Evolutionary conservation across 805 yeast species (phyloP).

Genomic region (Metschnikowia aberdeeniae): DNA sequence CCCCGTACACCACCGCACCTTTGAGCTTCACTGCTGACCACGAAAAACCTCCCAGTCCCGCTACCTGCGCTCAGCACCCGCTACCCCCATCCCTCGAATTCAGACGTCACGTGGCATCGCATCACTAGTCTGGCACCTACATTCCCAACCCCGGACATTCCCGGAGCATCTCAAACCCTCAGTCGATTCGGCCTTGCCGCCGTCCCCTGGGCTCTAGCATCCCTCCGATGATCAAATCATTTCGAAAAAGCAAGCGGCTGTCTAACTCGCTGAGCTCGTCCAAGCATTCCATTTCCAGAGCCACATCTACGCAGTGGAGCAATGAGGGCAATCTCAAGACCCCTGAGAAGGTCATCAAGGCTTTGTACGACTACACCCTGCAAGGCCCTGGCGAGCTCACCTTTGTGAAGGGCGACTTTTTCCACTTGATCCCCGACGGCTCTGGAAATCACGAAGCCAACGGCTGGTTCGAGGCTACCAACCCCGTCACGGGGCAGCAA

Average conservation of each 20-base stretch:
- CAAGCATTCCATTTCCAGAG: conserved; percentile 32
- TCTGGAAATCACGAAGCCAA: conserved; percentile 29
- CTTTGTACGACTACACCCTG: conserved; percentile 70
- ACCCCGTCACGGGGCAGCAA: conserved; percentile 69
- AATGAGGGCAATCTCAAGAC: conserved; percentile 34
- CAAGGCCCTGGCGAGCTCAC: conserved; percentile 78
- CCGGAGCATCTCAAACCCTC: not conserved
- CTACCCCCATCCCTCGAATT: not conserved
- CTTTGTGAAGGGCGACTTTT: conserved; percentile 81
- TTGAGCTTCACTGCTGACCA: not conserved
- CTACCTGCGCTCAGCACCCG: conserved; percentile 1
- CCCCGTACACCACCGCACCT: conserved; percentile 5
- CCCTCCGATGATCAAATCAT: conserved; percentile 35
- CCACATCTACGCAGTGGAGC: conserved; percentile 18
- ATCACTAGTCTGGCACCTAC: too few species aligned
- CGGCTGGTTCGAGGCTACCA: conserved; percentile 84
- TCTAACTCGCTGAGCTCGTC: conserved; percentile 26
- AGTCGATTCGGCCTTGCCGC: not conserved
- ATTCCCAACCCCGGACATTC: too few species aligned
- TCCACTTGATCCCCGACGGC: conserved; percentile 53
- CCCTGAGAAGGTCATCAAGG: conserved; percentile 82
- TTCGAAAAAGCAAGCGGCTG: conserved; percentile 40
- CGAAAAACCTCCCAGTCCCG: not conserved
- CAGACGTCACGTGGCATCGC: not conserved
- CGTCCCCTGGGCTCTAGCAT: not conserved